Base-by-base conservation (phyloP, 192 early-diverging fungal genomes). In the Piromyces sp. region DNA sequence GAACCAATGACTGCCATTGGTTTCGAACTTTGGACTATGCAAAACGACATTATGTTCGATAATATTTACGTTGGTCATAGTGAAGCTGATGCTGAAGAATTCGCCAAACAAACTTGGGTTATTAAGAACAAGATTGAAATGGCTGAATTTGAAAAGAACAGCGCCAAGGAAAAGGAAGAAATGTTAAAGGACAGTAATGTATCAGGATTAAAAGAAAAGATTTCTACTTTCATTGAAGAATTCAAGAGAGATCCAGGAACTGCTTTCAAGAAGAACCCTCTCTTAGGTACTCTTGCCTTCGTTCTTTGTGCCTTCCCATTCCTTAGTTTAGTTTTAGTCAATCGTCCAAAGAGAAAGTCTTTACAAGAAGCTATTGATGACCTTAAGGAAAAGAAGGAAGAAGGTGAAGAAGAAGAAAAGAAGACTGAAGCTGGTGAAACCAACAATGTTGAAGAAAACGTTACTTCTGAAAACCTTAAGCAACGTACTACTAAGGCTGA, bases 1-100 rank as follows among this genome's bases (percentile, higher is more conserved):
- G 91, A 90, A 68, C 51, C 51, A 68, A 86, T 80, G 88, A 86
- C 79, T 83, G 95, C 92, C 33, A 87, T 96, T 82, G 96, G 96
- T 15, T 95, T 96, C 82, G 96, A 97, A 87, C 86, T 97, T 82
- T 97, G 95, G 95, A 95, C 94, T 78, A 96, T 97, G 94, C 94
- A 95, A 87, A 87, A 93, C 81, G 88, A 90, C 30, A 95, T 96
- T 81, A 87, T 93, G 30, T 96, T 97, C 82, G 94, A 97, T 88
- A 97, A 96, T 86, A 93, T 97, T 81, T 96, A 95, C 86, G 85
- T 97, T 82, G 95, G 95, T 78, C 88, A 93, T 88, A 91, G 87
- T 84, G 88, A 86, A 22, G 85, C 86, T 22, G 90, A 91, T 38
- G 96, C 95, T 29, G 87, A 91, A 81, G 85, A 87, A 37, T 88